These are phyloP conservation scores for Lobosporangium transversale DNA, from an alignment of 192 early-diverging fungal species.

Conservation along the genomic window DNA sequence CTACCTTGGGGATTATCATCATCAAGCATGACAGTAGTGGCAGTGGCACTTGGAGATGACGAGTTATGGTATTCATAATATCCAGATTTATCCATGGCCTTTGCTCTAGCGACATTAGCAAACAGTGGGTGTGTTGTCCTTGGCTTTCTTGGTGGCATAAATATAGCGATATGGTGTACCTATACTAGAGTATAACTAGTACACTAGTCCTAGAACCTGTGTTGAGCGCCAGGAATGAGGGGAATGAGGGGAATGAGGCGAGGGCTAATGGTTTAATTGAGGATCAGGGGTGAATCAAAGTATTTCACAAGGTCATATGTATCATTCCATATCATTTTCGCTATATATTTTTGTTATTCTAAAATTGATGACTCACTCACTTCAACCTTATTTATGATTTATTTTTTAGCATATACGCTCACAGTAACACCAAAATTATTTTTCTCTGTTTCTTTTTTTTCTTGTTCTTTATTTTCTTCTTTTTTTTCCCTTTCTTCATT, in stretches of 20 bases:
- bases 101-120: slow-evolving; percentile 1
- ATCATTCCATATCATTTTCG: background rate
- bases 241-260: too few species aligned
- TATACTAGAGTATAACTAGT: background rate
- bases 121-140: background rate
- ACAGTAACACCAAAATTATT: too few species aligned
- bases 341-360: background rate
- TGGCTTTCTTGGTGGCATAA: background rate
- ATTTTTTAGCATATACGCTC: background rate
- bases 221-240: background rate
- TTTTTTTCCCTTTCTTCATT: too few species aligned
- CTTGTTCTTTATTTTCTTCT: too few species aligned
- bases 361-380: background rate
- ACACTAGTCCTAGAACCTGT: background rate
- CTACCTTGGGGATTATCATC: background rate
- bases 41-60: too few species aligned
- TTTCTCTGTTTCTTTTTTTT: too few species aligned
- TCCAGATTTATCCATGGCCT: background rate
- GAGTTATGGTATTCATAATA: slow-evolving; percentile 6
- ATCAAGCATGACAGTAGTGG: background rate
- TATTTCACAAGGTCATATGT: background rate
- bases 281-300: background rate
- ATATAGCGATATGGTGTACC: too few species aligned
- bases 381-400: slow-evolving; percentile 4
- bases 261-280: background rate